These are phyloP conservation scores for Pseudogymnoascus sp. DNA, from an alignment of 2,329 filamentous ascomycete genomes.

Conservation along the genomic window DNA sequence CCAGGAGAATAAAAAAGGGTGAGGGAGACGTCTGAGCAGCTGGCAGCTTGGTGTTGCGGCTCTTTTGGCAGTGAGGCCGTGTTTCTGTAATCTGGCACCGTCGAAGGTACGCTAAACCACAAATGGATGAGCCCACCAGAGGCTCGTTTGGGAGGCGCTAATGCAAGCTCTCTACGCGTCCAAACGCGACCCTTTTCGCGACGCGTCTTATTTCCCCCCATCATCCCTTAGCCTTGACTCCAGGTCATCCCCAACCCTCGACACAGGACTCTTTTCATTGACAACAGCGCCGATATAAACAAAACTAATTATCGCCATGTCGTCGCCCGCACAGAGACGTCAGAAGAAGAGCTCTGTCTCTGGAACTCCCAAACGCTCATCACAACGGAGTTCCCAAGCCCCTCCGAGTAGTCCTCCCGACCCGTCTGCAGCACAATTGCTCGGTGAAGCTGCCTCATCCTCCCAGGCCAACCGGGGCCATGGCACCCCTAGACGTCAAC, in stretches of 20 bases:
- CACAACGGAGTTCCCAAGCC: conserved; percentile 48
- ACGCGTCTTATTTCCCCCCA: conserved; percentile 8
- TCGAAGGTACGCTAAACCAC: background rate
- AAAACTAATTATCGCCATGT: conserved; percentile 40
- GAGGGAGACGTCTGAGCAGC: background rate
- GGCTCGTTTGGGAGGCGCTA: conserved; percentile 4
- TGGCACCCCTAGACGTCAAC: conserved; percentile 41
- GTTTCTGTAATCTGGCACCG: conserved; percentile 10
- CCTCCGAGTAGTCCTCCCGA: conserved; percentile 41
- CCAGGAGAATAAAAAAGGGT: background rate
- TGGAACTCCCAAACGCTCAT: conserved; percentile 47
- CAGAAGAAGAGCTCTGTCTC: conserved; percentile 44
- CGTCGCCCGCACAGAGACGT: conserved; percentile 50
- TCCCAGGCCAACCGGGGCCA: conserved; percentile 21
- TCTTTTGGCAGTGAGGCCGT: conserved; percentile 5
- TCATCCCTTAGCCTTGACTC: background rate
- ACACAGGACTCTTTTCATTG: background rate
- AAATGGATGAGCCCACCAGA: background rate
- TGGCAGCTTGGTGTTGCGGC: conserved; percentile 6
- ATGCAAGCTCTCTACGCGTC: conserved; percentile 9
- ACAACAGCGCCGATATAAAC: conserved; percentile 4
- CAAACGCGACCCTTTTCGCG: conserved; percentile 7
- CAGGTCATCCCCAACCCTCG: background rate
- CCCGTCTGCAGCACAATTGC: conserved; percentile 27
- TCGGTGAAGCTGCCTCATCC: conserved; percentile 28